Evolutionary conservation across 768 basidiomycete species (phyloP), one percentile per base, ranked within the genome.

Genomic region (Sutorius australiensis): DNA sequence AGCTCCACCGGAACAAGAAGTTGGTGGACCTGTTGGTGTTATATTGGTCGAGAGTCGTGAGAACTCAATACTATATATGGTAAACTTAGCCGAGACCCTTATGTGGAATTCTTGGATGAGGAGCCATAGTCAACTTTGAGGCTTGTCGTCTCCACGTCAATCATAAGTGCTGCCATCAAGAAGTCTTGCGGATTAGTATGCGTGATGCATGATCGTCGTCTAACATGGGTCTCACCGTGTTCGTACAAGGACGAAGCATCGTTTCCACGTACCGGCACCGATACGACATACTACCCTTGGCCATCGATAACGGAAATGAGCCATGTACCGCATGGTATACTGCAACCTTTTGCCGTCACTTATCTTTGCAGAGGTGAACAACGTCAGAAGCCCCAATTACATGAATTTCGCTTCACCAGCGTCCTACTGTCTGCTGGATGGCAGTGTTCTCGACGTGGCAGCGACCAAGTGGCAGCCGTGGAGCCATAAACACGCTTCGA

Each of bases 291-390:
- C 31, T 11, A 21, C 16, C 5, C 19, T 14, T 46, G 54, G 27
- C 38, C 32, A 53, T 7, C 27, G 63, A 66, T 66, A 67, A 55
- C 65, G 65, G 65, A 66, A 57, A 66, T 66, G 59, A 37, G 36
- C 7, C 14, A 14, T 58, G 34, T 38, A 21, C 54, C 58, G 50
- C 58, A 56, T 61, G 62, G 46, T 36, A 38, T 31, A 7, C 17
- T 43, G n/a, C 37, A 51, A 31, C 32, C 39, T 30, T 44, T n/a
- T 21, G n/a, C 40, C 40, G 7, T 50, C 16, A 30, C 3, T n/a
- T 24, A 4, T 46, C 6, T 12, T 32, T 32, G 17, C 19, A 5
- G 17, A 8, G 19, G 14, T 9, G 17, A 50, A 24, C n/a, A 50
- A 6, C 27, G 49, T 13, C 19, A 30, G 11, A 21, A 1, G n/a